Evolutionary conservation across 2,329 filamentous ascomycete species (phyloP).

Genomic region (Hypoxylon rubiginosum): DNA sequence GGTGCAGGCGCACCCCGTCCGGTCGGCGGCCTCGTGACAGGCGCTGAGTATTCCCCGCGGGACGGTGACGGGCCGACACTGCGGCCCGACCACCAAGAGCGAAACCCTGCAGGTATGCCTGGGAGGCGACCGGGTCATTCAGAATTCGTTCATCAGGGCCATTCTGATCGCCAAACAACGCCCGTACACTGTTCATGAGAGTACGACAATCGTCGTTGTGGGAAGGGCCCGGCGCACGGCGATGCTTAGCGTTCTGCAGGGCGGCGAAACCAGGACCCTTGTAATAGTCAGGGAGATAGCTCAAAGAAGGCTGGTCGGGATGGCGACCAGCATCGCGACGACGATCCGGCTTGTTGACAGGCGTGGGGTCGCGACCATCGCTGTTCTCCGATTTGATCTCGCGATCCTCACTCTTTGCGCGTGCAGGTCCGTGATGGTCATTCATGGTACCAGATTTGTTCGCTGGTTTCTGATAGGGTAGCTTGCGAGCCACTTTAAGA

Average conservation of each 20-base stretch:
- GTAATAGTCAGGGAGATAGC: too few species aligned
- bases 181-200: too few species aligned
- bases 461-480: background rate
- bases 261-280: too few species aligned
- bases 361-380: background rate
- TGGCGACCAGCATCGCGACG: background rate
- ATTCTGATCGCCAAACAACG: too few species aligned
- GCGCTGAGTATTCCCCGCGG: background rate
- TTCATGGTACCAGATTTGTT: background rate
- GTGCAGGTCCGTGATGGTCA: background rate
- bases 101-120: slow-evolving; percentile 49
- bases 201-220: too few species aligned
- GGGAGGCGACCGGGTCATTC: slow-evolving; percentile 42
- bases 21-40: background rate
- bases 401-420: background rate
- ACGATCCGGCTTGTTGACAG: background rate
- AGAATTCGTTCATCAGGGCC: slow-evolving; percentile 40
- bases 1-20: background rate
- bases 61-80: background rate
- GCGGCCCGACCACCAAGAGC: slow-evolving; percentile 36
- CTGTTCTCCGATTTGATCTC: background rate
- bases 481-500: slow-evolving; percentile 14
- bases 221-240: too few species aligned
- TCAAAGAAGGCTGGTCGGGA: background rate
- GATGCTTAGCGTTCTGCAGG: too few species aligned